Percentiles rank a stretch among this genome's conserved stretches.
These are phyloP conservation scores for Naumovozyma dairenensis DNA, from an alignment of 805 yeast species.

Conservation along the genomic window DNA sequence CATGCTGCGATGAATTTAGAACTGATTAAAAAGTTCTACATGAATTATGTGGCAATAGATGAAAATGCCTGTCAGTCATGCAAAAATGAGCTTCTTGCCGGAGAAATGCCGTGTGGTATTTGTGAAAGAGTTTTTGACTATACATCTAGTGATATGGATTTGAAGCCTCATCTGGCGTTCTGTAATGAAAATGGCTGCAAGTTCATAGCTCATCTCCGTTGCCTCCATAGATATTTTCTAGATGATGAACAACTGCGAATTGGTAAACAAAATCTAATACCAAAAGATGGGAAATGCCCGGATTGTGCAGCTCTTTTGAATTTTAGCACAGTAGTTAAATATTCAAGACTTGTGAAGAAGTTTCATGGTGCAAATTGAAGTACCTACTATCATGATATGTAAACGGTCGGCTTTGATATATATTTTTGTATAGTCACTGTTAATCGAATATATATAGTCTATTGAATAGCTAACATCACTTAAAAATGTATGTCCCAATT, in stretches of 20 bases:
- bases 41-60: conserved; percentile 8
- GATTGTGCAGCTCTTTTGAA: conserved; percentile 15
- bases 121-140: conserved; percentile 31
- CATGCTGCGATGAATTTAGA: conserved; percentile 18
- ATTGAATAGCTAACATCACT: too few relatives aligned
- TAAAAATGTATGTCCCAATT: conserved; percentile 39
- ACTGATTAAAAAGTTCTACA: conserved; percentile 23
- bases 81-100: conserved; percentile 15
- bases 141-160: conserved; percentile 20
- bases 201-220: conserved; percentile 31
- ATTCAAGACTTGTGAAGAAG: conserved; percentile 16
- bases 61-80: conserved; percentile 7
- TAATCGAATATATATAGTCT: too few relatives aligned
- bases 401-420: too few relatives aligned
- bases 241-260: conserved; percentile 10
- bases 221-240: conserved; percentile 27
- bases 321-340: conserved; percentile 25
- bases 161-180: conserved; percentile 28
- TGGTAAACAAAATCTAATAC: conserved; percentile 18
- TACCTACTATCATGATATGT: not conserved
- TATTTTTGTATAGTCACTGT: conserved; percentile 2
- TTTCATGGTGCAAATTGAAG: conserved; percentile 3
- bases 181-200: conserved; percentile 30
- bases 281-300: conserved; percentile 24
- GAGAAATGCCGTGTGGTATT: conserved; percentile 23